Evolutionary conservation across 345 rosid genomes (phyloP).

Genomic region (Linum lewisii): DNA sequence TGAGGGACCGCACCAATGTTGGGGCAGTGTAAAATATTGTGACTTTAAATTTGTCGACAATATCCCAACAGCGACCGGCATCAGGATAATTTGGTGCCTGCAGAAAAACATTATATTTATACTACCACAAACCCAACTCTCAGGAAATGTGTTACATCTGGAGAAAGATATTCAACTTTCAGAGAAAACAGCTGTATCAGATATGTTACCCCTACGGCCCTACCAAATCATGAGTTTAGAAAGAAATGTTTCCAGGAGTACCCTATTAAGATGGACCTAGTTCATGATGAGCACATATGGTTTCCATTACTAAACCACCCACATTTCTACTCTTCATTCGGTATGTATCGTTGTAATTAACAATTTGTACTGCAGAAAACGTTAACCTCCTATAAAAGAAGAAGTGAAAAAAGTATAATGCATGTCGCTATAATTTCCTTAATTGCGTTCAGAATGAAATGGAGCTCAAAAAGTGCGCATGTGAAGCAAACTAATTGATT

Average conservation of each 20-base stretch:
- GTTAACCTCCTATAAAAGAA: too few species aligned
- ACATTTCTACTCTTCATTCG: too few species aligned
- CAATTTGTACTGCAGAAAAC: too few species aligned
- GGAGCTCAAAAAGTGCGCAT: not conserved
- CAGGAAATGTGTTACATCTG: not conserved
- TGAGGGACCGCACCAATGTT: slow-evolving; percentile 91
- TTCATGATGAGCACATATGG: too few species aligned
- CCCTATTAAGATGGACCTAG: not conserved
- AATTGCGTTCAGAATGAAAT: not conserved
- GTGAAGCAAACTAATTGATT: not conserved
- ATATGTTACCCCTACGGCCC: too few species aligned
- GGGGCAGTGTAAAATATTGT: slow-evolving; percentile 95
- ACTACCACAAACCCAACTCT: slow-evolving; percentile 11
- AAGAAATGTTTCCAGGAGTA: not conserved
- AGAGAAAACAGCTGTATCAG: not conserved
- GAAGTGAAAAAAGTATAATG: too few species aligned
- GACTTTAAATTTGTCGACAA: slow-evolving; percentile 91
- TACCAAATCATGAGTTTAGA: too few species aligned
- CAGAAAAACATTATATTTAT: slow-evolving; percentile 14
- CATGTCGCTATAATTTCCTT: too few species aligned
- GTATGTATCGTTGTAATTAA: too few species aligned
- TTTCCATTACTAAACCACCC: too few species aligned
- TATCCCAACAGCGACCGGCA: slow-evolving; percentile 93
- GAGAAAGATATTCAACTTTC: not conserved
- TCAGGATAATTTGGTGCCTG: slow-evolving; percentile 95